phyloP scores from a whole-genome alignment of 768 basidiomycete species.

The Amanita fuliginea region DNA sequence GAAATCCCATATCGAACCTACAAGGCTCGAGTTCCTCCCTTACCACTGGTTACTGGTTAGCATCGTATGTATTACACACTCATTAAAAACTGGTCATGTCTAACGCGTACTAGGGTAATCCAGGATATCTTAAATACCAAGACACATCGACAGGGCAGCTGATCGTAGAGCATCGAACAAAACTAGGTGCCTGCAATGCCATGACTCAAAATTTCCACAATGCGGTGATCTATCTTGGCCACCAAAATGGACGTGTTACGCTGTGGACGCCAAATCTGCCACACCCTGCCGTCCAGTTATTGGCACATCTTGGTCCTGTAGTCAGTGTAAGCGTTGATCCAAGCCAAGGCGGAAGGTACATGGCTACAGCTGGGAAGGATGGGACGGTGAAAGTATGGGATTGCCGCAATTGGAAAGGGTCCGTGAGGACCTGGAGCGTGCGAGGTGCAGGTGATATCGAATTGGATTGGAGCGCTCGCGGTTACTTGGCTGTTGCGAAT shows the following conservation, averaged over 20 bases:
- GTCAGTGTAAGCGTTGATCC: conserved; percentile 75
- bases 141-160: conserved; percentile 91
- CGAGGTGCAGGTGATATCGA: conserved; percentile 54
- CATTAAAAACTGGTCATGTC: background rate
- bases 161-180: conserved; percentile 80
- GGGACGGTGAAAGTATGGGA: conserved; percentile 95
- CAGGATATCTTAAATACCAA: conserved; percentile 92
- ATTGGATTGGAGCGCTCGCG: conserved; percentile 79
- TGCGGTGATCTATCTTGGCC: conserved; percentile 90
- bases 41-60: conserved; percentile 92
- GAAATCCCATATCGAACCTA: conserved; percentile 80
- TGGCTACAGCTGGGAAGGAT: conserved; percentile 85
- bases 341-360: conserved; percentile 76
- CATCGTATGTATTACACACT: conserved; percentile 40
- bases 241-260: conserved; percentile 91
- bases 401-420: conserved; percentile 89
- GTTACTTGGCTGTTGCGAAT: conserved; percentile 69
- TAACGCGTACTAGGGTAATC: conserved; percentile 47
- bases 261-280: conserved; percentile 95
- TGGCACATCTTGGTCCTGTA: conserved; percentile 87
- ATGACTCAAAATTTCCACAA: conserved; percentile 91
- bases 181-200: conserved; percentile 71
- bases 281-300: conserved; percentile 82
- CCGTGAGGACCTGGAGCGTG: conserved; percentile 66
- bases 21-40: conserved; percentile 82